These are phyloP conservation scores for Wickerhamomyces tratensis DNA, from an alignment of 805 yeast species.

Conservation along the genomic window DNA sequence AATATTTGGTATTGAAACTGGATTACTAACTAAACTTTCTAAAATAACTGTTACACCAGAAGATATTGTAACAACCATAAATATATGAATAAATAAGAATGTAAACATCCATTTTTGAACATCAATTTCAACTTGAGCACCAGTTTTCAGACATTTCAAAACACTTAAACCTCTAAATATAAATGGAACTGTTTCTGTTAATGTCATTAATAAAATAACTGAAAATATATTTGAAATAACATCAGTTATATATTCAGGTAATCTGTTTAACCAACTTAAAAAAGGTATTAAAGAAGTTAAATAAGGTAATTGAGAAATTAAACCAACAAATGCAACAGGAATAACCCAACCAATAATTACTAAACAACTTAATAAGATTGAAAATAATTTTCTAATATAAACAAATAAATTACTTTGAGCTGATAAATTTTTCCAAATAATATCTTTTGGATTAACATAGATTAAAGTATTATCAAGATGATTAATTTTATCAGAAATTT, in stretches of 20 bases:
- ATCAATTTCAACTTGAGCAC: slow-evolving; percentile 55
- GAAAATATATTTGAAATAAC: slow-evolving; percentile 58
- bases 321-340: slow-evolving; percentile 75
- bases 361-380: slow-evolving; percentile 34
- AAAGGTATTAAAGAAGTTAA: slow-evolving; percentile 53
- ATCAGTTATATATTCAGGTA: slow-evolving; percentile 45
- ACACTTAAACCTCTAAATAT: slow-evolving; percentile 45
- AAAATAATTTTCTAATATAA: slow-evolving; percentile 30
- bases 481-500: slow-evolving; percentile 34
- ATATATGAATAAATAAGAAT: slow-evolving; percentile 74
- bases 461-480: slow-evolving; percentile 32
- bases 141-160: slow-evolving; percentile 51
- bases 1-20: slow-evolving; percentile 61
- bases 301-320: slow-evolving; percentile 66
- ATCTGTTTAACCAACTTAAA: slow-evolving; percentile 39
- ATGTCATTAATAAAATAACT: slow-evolving; percentile 48
- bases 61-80: slow-evolving; percentile 76
- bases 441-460: slow-evolving; percentile 55
- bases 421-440: slow-evolving; percentile 60
- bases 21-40: slow-evolving; percentile 54
- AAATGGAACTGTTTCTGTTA: slow-evolving; percentile 54
- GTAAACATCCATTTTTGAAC: slow-evolving; percentile 71
- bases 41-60: slow-evolving; percentile 62
- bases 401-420: slow-evolving; percentile 26
- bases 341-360: slow-evolving; percentile 64